phyloP scores from a whole-genome alignment of 1,284 basidiomycete species.

The Cystobasidium slooffiae region DNA sequence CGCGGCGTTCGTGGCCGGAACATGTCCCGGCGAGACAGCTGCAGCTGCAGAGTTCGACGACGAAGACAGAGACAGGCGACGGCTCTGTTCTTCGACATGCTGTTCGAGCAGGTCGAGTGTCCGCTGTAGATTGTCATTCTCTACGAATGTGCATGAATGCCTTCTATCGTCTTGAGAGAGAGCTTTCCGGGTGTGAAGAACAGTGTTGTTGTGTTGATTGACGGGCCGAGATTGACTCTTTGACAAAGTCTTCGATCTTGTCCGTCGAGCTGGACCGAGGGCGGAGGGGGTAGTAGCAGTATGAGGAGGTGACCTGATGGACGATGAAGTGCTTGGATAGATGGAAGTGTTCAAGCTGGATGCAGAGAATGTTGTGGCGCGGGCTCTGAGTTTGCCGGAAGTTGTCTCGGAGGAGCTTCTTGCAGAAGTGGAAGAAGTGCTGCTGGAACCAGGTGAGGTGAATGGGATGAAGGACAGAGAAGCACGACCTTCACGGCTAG shows the following conservation, averaged over 20 bases:
- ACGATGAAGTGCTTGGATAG: background rate
- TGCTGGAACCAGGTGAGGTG: constrained; percentile 1
- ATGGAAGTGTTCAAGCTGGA: background rate
- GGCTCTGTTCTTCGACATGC: constrained; percentile 6
- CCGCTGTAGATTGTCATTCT: constrained; percentile 1
- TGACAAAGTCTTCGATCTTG: constrained; percentile 22
- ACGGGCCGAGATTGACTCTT: constrained; percentile 3
- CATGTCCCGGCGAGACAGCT: too few species aligned
- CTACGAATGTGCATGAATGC: background rate
- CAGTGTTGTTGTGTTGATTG: background rate
- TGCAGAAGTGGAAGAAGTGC: background rate
- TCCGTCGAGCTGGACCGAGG: constrained; percentile 17
- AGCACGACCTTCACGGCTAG: constrained; percentile 10
- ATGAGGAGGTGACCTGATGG: constrained; percentile 5
- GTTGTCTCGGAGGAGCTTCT: background rate
- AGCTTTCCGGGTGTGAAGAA: background rate
- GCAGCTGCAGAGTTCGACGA: too few species aligned
- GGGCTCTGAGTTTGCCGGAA: constrained; percentile 15
- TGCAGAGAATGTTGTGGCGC: constrained; percentile 16
- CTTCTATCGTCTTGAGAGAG: background rate
- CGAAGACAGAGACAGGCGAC: background rate
- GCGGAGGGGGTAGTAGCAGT: background rate
- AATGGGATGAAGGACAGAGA: constrained; percentile 24
- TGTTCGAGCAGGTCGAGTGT: constrained; percentile 16
- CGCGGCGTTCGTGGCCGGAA: background rate